Conservation (phyloP, 345 rosid species). For the Brassica napus region DNA sequence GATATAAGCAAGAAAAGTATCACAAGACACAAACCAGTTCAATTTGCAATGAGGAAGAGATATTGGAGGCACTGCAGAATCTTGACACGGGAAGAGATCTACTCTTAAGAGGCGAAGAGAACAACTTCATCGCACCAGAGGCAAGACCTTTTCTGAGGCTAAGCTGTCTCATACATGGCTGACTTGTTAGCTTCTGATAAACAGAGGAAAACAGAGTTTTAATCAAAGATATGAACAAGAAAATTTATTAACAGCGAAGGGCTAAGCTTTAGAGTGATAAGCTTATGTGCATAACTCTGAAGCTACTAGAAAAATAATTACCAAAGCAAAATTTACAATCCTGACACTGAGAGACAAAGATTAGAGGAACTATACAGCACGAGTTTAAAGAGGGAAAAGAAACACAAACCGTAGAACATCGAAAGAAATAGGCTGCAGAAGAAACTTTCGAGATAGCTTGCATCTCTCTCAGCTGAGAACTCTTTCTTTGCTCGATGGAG, state of each 20-base stretch:
- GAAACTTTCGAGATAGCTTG: slow-evolving; percentile 31
- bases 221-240: background rate
- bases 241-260: background rate
- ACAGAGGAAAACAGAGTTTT: background rate
- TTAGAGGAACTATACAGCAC: background rate
- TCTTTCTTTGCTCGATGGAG: slow-evolving; percentile 2
- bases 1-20: background rate
- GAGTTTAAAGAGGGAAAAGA: background rate
- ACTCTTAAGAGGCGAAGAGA: slow-evolving; percentile 70
- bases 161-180: slow-evolving; percentile 64
- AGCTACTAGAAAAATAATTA: background rate
- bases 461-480: slow-evolving; percentile 11
- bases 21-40: slow-evolving; percentile 58
- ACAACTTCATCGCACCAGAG: slow-evolving; percentile 56
- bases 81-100: slow-evolving; percentile 66
- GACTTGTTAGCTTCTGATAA: slow-evolving; percentile 49
- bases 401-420: slow-evolving; percentile 30
- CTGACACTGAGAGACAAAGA: background rate
- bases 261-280: background rate
- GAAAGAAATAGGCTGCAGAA: slow-evolving; percentile 12
- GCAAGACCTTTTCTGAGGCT: slow-evolving; percentile 70
- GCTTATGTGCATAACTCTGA: background rate
- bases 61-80: slow-evolving; percentile 72
- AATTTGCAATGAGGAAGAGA: slow-evolving; percentile 73
- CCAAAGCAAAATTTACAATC: background rate